Evolutionary conservation across 495 filamentous ascomycete species (phyloP), one percentile per base, ranked within the genome.

Genomic region (Penicillium paradoxum): DNA sequence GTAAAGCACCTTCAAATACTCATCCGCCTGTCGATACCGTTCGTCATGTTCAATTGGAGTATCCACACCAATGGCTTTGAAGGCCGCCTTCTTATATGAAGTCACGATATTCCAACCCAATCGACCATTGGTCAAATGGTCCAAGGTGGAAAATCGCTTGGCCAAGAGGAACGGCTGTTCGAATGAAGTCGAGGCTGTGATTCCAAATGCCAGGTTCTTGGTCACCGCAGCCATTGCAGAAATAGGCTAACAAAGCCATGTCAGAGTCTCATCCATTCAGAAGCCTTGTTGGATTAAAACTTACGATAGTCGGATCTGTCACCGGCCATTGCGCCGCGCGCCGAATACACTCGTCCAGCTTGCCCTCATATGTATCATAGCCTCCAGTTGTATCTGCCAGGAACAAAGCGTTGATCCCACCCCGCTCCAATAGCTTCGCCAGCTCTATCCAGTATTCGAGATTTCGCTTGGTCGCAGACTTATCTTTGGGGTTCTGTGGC

Each of bases 81-180:
- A 79, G 6, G 82, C 80, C 0, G 77, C 67, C 49, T 84, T 81
- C 60, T 79, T 79, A 64, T 77, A 86, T 0, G 72, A 77, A 5
- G 82, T 84, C 13, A 85, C 81, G 33, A 87, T 83, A 50, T 85
- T 87, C 83, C 82, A 85, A 0, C 77, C 83, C 34, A 86, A 65
- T 4, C 82, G 71, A 0, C 81, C 83, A 1, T 77, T 68, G 0
- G 80, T 84, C 17, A 83, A 67, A 57, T 86, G 82, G 48, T 85
- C 82, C n/a, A 86, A 57, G 1, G 81, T 84, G 0, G 82, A 84
- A 44, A 82, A 82, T 14, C 79, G 72, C 53, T 79, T 78, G 4
- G 82, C 82, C 1, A 84, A 69, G 6, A 80, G 64, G 54, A 77
- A 85, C 3, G 82, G 81, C 8, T 74, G 73, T 49, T 82, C 79